phyloP scores from a whole-genome alignment of 441 rosid genomes.

The Croton laevigatus region DNA sequence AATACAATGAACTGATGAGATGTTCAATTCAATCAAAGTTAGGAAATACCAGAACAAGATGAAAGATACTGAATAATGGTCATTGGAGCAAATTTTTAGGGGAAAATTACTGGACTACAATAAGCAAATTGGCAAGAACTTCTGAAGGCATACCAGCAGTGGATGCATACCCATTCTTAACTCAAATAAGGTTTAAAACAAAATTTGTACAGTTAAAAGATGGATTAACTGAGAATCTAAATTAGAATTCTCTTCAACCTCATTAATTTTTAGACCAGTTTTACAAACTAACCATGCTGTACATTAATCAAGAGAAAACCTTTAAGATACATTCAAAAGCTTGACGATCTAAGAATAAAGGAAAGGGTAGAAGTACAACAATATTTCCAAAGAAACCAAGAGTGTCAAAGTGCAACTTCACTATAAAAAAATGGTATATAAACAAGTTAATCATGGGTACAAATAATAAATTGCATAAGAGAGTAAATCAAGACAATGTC shows the following conservation, averaged over 20 bases:
- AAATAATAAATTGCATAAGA: not conserved
- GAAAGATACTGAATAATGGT: not conserved
- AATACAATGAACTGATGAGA: not conserved
- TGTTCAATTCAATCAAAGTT: conserved; percentile 1
- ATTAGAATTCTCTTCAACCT: not conserved
- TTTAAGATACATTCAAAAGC: conserved; percentile 2
- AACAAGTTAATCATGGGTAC: not conserved
- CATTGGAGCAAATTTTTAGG: not conserved
- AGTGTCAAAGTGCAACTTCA: not conserved
- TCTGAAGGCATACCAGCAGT: not conserved
- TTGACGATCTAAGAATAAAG: not conserved
- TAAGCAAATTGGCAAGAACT: not conserved
- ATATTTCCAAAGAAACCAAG: not conserved
- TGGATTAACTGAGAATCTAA: conserved; percentile 1
- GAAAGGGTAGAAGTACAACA: not conserved
- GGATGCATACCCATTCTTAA: not conserved
- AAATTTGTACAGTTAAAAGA: not conserved
- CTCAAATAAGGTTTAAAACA: not conserved
- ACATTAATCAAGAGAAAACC: not conserved
- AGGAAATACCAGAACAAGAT: not conserved
- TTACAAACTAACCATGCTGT: not conserved
- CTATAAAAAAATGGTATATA: not conserved
- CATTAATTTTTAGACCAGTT: not conserved
- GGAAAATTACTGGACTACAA: not conserved
- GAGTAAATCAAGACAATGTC: not conserved